Percentiles rank a stretch among this genome's conserved stretches.
Evolutionary conservation across 1,139 yeast genomes (phyloP).

Genomic region (Citeromyces hawaiiensis): DNA sequence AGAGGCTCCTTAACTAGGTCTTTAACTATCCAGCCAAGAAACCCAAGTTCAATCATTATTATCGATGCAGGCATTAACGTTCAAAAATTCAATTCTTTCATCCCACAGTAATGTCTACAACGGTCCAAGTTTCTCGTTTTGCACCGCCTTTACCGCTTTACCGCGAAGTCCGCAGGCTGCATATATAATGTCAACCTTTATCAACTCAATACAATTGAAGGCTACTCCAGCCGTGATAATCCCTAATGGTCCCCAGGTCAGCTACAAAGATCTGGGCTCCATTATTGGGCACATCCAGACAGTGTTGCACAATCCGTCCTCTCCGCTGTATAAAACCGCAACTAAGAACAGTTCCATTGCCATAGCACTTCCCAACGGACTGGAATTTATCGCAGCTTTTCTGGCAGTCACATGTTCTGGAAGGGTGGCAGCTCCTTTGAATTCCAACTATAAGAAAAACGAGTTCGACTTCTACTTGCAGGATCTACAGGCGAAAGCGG

Average conservation of each 20-base stretch:
- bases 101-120: no score
- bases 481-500: slow-evolving; percentile 40
- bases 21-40: no score
- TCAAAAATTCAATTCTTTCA: no score
- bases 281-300: slow-evolving; percentile 28
- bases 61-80: no score
- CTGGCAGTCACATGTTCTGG: slow-evolving; percentile 40
- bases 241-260: slow-evolving; percentile 22
- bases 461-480: slow-evolving; percentile 52
- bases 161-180: neutral
- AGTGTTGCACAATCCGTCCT: slow-evolving; percentile 20
- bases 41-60: no score
- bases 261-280: slow-evolving; percentile 22
- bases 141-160: no score
- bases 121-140: no score
- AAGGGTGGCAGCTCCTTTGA: slow-evolving; percentile 51
- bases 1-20: no score
- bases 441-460: slow-evolving; percentile 40
- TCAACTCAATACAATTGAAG: slow-evolving; percentile 17
- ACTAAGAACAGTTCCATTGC: slow-evolving; percentile 32
- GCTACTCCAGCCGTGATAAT: slow-evolving; percentile 23
- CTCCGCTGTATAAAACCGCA: slow-evolving; percentile 20
- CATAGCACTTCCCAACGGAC: slow-evolving; percentile 42
- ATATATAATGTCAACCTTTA: slow-evolving; percentile 11
- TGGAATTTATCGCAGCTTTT: slow-evolving; percentile 42